Base-by-base conservation (phyloP, 768 basidiomycete species). In the Ramaria sp. region DNA sequence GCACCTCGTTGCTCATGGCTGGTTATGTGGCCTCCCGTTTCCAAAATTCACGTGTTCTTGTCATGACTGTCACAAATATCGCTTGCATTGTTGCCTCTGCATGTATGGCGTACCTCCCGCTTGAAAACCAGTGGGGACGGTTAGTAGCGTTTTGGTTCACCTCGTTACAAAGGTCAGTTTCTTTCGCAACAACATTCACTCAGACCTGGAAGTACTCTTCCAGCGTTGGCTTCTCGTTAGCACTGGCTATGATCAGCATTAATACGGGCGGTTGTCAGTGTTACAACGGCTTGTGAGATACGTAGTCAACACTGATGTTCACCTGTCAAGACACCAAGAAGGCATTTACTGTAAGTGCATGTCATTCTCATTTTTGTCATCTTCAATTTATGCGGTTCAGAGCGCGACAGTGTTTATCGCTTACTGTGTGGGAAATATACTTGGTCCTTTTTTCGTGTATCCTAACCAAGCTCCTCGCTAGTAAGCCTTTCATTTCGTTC, bases 61-160 rank as follows among this genome's bases (percentile, higher is more conserved):
- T 48, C 25, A 55, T 55, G 53, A 55, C 53, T 25, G 47, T 59
- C 27, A 61, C 63, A n/a, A 64, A 63, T 57, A 61, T 65, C 32
- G 62, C 64, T 13, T 70, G 69, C 58, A 65, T 71, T 54, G 64
- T 64, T 36, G 64, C 65, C 3, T 64, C 65, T 12, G 63, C 62
- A 15, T 61, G 58, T 34, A 50, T 69, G 50, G 62, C 65, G 4
- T 69, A 66, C 52, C 59, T 63, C 15, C 67, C 67, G 1, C 42
- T 59, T 9, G 60, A 59, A 12, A 57, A 62, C 27, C 62, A 61
- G 48, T 66, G 66, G 66, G 62, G 57, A 44, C 60, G 67, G 10
- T 58, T 69, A 5, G 63, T 69, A 41, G 64, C 65, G 22, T 65
- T 64, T 48, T 67, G 66, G 66, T 66, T 67, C 57, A 66, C 65